These are phyloP conservation scores for Xylariales sp. DNA, from an alignment of 2,329 filamentous ascomycete genomes.

Conservation along the genomic window DNA sequence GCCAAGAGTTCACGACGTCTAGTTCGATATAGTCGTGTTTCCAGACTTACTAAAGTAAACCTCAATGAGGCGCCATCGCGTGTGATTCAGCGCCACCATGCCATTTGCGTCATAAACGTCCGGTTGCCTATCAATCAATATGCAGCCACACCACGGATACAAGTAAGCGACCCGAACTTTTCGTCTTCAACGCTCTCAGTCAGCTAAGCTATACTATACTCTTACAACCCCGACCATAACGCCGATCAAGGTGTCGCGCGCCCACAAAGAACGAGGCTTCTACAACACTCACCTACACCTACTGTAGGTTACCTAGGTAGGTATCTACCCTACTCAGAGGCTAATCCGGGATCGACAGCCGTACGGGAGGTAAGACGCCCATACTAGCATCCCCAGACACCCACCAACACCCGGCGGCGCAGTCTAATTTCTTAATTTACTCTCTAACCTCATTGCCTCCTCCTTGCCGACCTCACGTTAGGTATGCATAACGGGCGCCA, in stretches of 20 bases:
- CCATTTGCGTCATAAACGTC: too few relatives aligned
- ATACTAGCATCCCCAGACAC: conserved; percentile 6
- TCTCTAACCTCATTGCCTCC: neutral
- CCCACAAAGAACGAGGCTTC: too few relatives aligned
- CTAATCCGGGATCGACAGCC: too few relatives aligned
- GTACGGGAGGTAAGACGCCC: neutral
- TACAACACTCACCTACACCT: neutral
- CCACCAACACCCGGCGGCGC: neutral
- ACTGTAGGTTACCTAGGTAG: too few relatives aligned
- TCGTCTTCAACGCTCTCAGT: neutral
- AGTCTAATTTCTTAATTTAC: conserved; percentile 9
- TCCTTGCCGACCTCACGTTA: neutral
- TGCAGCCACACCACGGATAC: neutral
- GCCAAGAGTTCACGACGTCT: too few relatives aligned
- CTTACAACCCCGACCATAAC: neutral
- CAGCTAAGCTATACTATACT: too few relatives aligned
- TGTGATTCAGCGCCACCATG: too few relatives aligned
- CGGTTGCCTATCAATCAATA: neutral
- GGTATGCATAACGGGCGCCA: neutral
- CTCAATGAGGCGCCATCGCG: neutral
- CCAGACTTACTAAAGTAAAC: conserved; percentile 5
- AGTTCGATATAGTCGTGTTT: neutral
- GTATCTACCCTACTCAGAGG: too few relatives aligned
- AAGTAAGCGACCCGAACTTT: neutral
- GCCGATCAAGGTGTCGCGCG: neutral